Evolutionary conservation across 2,329 filamentous ascomycete species (phyloP), one percentile per base, ranked within the genome.

Genomic region (Penicillium sp.): DNA sequence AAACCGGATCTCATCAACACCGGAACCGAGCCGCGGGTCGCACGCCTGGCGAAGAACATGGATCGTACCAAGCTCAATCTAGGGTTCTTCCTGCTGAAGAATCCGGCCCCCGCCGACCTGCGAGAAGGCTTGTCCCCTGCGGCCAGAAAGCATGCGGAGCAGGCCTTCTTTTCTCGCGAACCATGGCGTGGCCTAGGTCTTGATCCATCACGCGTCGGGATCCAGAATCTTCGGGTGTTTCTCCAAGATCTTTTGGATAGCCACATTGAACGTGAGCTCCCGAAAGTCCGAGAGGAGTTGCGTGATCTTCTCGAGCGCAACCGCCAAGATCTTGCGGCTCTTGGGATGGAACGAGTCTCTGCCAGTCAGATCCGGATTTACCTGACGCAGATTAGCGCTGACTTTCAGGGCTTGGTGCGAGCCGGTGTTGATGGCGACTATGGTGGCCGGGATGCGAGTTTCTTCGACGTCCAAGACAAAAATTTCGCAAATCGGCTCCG

Each of bases 1-100:
- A 79, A 79, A 52, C 74, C 73, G 0, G 76, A 79, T 55, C 54
- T 63, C 2, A 62, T 65, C 40, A 63, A 62, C 38, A 20, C 7
- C 5, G 55, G 52, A 5, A 60, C 61, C 0, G 60, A 68, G 42
- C 16, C 48, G 4, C 56, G 62, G n/a, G 58, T 68, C 9, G 28
- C 61, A 22, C 48, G 55, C 4, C 30, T 69, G 10, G 62, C 61
- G 1, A 65, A 60, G 20, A 68, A 69, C 30, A 6, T 47, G 11
- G 63, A 67, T 39, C 54, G 54, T 2, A 68, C 54, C 2, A 66
- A 61, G 44, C 50, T 68, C 5, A 64, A 63, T 10, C 55, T 68
- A 5, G 64, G 66, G 2, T 67, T 31, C 11, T 63, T 68, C 40
- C 43, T 66, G 2, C 43, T 67, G 0, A 68, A 67, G 38, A 69